Percentiles rank a stretch among this genome's conserved stretches.
phyloP scores from a whole-genome alignment of 2,329 filamentous ascomycete species.

The Coleophoma cylindrospora region DNA sequence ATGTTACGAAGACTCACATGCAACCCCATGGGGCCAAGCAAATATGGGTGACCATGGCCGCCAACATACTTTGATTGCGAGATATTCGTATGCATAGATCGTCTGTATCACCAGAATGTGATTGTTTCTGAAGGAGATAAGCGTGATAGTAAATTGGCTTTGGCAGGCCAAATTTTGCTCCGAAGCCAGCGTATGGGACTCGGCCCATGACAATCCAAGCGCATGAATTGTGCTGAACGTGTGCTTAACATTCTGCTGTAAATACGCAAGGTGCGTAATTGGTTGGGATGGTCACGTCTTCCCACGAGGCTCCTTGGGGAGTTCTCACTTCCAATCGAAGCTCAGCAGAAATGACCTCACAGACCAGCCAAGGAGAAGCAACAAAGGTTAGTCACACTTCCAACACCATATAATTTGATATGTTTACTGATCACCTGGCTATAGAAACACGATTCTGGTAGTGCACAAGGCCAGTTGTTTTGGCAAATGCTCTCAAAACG shows the following conservation, averaged over 20 bases:
- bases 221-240: slow-evolving; percentile 6
- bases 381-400: not conserved
- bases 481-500: not conserved
- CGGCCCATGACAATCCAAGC: slow-evolving; percentile 39
- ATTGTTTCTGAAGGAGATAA: slow-evolving; percentile 52
- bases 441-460: not conserved
- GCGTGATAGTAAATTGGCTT: slow-evolving; percentile 49
- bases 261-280: slow-evolving; percentile 19
- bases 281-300: slow-evolving; percentile 49
- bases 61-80: no score
- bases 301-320: slow-evolving; percentile 7
- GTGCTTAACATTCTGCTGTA: slow-evolving; percentile 7
- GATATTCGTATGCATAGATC: no score
- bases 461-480: not conserved
- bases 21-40: no score
- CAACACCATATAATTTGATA: not conserved
- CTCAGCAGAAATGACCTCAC: not conserved
- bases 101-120: slow-evolving; percentile 7
- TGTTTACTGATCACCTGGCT: not conserved
- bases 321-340: slow-evolving; percentile 1
- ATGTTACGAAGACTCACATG: no score
- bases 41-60: no score
- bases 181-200: slow-evolving; percentile 53
- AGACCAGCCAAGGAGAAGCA: not conserved
- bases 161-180: slow-evolving; percentile 41